Percentiles rank a stretch among this genome's conserved stretches.
Conservation (phyloP, 768 basidiomycete genomes). For the Lentinus brumalis region DNA sequence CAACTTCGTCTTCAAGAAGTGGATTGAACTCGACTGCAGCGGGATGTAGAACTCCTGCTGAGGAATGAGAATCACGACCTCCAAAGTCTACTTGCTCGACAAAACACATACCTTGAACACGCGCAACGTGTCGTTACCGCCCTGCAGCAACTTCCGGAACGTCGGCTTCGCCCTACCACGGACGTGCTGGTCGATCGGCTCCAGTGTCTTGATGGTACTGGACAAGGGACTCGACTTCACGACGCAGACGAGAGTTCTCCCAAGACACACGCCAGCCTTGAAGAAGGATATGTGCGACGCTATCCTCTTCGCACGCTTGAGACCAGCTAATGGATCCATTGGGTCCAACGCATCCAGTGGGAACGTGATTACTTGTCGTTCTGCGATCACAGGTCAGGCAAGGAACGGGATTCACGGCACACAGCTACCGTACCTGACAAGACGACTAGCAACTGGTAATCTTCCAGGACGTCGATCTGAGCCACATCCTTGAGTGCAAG, state of each 20-base stretch:
- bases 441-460: slow-evolving; percentile 94
- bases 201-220: slow-evolving; percentile 96
- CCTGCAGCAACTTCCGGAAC: slow-evolving; percentile 93
- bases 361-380: slow-evolving; percentile 95
- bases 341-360: slow-evolving; percentile 91
- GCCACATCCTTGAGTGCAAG: slow-evolving; percentile 85
- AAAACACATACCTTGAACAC: slow-evolving; percentile 76
- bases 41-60: slow-evolving; percentile 97
- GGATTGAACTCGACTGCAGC: slow-evolving; percentile 93
- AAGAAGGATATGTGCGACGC: slow-evolving; percentile 97
- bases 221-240: slow-evolving; percentile 95
- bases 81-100: slow-evolving; percentile 12
- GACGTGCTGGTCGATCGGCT: slow-evolving; percentile 89
- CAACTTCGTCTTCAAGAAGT: slow-evolving; percentile 95
- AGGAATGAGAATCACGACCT: neutral
- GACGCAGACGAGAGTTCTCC: slow-evolving; percentile 90
- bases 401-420: neutral
- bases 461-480: slow-evolving; percentile 95
- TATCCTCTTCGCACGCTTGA: slow-evolving; percentile 93
- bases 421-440: slow-evolving; percentile 72
- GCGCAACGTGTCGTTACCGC: slow-evolving; percentile 91
- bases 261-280: slow-evolving; percentile 93
- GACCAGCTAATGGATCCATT: slow-evolving; percentile 84
- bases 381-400: slow-evolving; percentile 41
- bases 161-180: slow-evolving; percentile 83